phyloP scores from a whole-genome alignment of 139 green algal species.

The Tetradesmus lagerheimii region DNA sequence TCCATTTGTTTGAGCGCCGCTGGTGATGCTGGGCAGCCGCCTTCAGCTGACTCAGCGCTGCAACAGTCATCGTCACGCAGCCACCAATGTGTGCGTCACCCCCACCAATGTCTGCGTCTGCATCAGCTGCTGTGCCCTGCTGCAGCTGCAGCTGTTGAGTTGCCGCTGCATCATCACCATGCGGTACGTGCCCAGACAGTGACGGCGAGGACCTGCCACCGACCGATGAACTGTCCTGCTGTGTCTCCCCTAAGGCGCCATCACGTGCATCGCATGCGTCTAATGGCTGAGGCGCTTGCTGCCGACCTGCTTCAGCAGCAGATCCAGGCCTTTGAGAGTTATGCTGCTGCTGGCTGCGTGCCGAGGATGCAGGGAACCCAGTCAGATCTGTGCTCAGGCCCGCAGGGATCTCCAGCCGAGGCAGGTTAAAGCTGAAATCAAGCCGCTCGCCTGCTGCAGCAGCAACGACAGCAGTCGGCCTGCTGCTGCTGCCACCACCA shows the following conservation, averaged over 20 bases:
- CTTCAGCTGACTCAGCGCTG: conserved; percentile 39
- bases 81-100: neutral
- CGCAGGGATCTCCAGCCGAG: neutral
- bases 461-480: neutral
- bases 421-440: conserved; percentile 16
- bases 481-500: neutral
- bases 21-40: conserved; percentile 35
- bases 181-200: neutral
- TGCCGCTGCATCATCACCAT: neutral
- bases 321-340: neutral
- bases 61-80: neutral
- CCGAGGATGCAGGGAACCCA: neutral
- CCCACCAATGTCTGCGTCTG: neutral
- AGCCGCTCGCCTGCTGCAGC: neutral
- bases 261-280: neutral
- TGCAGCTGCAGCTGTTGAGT: conserved; percentile 12
- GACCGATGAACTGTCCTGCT: neutral
- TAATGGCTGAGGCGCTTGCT: neutral
- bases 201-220: neutral
- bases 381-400: neutral
- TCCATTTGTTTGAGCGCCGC: conserved; percentile 59
- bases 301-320: neutral
- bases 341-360: conserved; percentile 24
- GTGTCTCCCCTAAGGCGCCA: neutral
- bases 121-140: neutral